Conservation (phyloP, 257 asterid genomes). For the Jacaranda copaia region DNA sequence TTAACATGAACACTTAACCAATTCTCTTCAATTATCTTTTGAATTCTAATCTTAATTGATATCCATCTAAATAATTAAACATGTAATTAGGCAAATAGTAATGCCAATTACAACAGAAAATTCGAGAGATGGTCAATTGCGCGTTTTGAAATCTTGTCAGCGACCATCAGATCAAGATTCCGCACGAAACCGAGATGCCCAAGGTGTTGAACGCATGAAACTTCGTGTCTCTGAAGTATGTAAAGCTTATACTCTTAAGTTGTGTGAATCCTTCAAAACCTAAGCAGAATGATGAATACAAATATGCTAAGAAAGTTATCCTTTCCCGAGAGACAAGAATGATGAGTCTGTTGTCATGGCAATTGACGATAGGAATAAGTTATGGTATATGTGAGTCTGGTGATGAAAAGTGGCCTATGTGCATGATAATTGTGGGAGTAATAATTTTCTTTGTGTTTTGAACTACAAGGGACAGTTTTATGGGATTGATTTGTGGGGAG, state of each 20-base stretch:
- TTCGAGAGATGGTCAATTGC: not conserved
- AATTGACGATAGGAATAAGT: not conserved
- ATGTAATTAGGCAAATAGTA: no score
- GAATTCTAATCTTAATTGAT: no score
- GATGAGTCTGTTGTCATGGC: constrained; percentile 26
- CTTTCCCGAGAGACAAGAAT: not conserved
- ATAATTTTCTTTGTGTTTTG: constrained; percentile 2
- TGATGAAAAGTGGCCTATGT: constrained; percentile 17
- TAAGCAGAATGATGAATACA: not conserved
- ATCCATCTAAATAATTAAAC: no score
- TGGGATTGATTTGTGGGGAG: not conserved
- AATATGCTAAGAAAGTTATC: constrained; percentile 27
- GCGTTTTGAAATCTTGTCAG: constrained; percentile 27
- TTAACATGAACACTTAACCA: no score
- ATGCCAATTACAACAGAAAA: no score
- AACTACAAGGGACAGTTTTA: not conserved
- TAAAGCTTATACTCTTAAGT: constrained; percentile 14
- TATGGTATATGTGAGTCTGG: constrained; percentile 25
- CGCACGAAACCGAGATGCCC: constrained; percentile 12
- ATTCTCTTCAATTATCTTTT: no score
- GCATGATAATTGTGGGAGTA: not conserved
- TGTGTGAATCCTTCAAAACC: constrained; percentile 10
- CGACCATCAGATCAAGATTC: constrained; percentile 12
- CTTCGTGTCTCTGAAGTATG: constrained; percentile 32
- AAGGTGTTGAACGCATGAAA: constrained; percentile 20